Evolutionary conservation across 805 yeast species (phyloP).

Genomic region (Ogataea ganodermae): DNA sequence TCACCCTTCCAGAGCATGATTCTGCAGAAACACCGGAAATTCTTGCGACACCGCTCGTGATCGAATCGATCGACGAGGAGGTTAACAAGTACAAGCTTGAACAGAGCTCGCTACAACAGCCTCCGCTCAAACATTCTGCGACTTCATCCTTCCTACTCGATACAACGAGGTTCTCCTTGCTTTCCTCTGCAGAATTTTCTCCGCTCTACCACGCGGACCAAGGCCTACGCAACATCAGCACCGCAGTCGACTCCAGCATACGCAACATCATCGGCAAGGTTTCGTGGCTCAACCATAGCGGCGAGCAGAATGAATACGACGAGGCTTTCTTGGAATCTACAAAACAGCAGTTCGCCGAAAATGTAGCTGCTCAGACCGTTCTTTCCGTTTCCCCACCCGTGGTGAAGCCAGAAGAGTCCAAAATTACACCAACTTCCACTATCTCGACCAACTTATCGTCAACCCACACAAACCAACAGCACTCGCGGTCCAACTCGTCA

Average conservation of each 20-base stretch:
- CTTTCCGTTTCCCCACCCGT: slow-evolving; percentile 2
- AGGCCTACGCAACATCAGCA: slow-evolving; percentile 36
- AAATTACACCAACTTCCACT: slow-evolving; percentile 34
- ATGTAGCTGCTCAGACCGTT: slow-evolving; percentile 25
- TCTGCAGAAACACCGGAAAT: slow-evolving; percentile 7
- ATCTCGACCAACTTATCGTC: slow-evolving; percentile 28
- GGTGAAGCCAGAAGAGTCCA: slow-evolving; percentile 17
- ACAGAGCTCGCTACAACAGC: slow-evolving; percentile 9
- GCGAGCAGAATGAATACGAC: slow-evolving; percentile 13
- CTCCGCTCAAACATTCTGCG: slow-evolving; percentile 1
- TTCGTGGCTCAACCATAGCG: slow-evolving; percentile 28
- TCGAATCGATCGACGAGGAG: slow-evolving; percentile 33
- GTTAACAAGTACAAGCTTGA: slow-evolving; percentile 19
- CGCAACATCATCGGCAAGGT: slow-evolving; percentile 37
- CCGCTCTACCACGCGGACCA: slow-evolving; percentile 38
- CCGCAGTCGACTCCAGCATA: slow-evolving; percentile 38
- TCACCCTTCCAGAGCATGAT: slow-evolving; percentile 18
- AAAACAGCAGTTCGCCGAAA: slow-evolving; percentile 35
- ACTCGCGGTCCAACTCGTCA: slow-evolving; percentile 13
- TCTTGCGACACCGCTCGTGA: slow-evolving; percentile 25
- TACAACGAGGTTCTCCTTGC: slow-evolving; percentile 16
- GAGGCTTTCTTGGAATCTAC: slow-evolving; percentile 27
- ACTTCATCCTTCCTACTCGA: slow-evolving; percentile 14
- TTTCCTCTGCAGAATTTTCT: slow-evolving; percentile 26
- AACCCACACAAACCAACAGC: slow-evolving; percentile 8